Percentiles rank a stretch among this genome's conserved stretches.
These are phyloP conservation scores for Coemansia sp. DNA, from an alignment of 192 early-diverging fungal genomes.

Conservation along the genomic window DNA sequence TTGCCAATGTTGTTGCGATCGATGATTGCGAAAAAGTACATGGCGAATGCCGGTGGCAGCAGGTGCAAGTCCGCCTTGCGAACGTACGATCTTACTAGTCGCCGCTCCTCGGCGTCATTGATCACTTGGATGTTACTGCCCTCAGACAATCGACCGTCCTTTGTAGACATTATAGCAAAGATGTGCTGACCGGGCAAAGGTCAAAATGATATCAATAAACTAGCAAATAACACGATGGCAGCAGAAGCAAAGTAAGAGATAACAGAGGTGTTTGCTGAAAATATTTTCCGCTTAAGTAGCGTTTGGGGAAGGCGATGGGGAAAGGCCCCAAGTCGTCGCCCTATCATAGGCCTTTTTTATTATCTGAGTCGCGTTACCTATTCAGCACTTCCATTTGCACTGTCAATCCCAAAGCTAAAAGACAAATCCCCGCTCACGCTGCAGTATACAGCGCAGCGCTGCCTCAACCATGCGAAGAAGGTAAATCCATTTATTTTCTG, in stretches of 20 bases:
- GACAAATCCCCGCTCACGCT: neutral
- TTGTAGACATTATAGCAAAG: neutral
- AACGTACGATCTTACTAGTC: constrained; percentile 36
- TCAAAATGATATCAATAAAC: neutral
- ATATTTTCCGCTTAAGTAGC: neutral
- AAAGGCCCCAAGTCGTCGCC: neutral
- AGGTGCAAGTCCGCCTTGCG: constrained; percentile 60
- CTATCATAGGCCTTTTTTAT: neutral
- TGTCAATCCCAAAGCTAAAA: neutral
- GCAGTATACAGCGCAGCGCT: neutral
- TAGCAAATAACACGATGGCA: neutral
- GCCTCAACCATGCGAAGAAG: neutral
- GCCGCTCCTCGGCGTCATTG: neutral
- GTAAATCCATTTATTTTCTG: neutral
- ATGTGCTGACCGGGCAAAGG: too few relatives aligned
- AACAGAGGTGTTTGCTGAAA: neutral
- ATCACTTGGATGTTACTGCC: neutral
- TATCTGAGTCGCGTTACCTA: neutral
- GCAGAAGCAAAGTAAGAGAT: neutral
- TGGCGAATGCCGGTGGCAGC: constrained; percentile 58
- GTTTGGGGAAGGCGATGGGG: neutral
- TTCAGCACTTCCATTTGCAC: neutral
- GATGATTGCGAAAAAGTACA: constrained; percentile 53
- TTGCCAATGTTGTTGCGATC: constrained; percentile 59
- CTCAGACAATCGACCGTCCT: neutral